Evolutionary conservation across 768 basidiomycete genomes (phyloP).

Genomic region (Boletus patriciae): DNA sequence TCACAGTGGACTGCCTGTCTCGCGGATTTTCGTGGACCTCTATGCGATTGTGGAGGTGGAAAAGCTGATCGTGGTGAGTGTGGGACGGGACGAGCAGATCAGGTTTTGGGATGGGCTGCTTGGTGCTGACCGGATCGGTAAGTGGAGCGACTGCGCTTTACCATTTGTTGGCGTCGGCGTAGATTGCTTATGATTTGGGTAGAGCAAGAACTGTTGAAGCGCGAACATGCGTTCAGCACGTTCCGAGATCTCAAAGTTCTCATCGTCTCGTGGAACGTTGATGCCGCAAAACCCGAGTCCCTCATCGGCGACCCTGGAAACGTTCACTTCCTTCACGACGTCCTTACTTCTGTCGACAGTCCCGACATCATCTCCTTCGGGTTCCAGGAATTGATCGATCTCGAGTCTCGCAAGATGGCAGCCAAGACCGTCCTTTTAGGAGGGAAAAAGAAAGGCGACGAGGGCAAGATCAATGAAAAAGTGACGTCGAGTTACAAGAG

Average conservation of each 20-base stretch:
- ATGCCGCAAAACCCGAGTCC: conserved; percentile 79
- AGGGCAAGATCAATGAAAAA: conserved; percentile 61
- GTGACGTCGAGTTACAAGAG: conserved; percentile 84
- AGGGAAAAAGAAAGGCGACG: conserved; percentile 60
- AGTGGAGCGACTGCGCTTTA: conserved; percentile 29
- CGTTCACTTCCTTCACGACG: conserved; percentile 74
- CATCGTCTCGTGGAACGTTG: conserved; percentile 90
- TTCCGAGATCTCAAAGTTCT: conserved; percentile 79
- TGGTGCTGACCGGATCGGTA: conserved; percentile 84
- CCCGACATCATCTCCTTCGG: conserved; percentile 94
- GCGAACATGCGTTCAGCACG: conserved; percentile 73
- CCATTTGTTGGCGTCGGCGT: neutral
- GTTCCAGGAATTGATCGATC: conserved; percentile 94
- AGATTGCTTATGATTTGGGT: neutral
- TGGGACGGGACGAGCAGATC: conserved; percentile 71
- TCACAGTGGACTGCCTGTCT: conserved; percentile 65
- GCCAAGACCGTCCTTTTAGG: conserved; percentile 89
- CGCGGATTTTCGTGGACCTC: conserved; percentile 66
- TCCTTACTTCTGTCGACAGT: conserved; percentile 63
- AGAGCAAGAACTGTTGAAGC: conserved; percentile 78
- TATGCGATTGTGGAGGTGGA: conserved; percentile 70
- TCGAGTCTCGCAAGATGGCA: conserved; percentile 89
- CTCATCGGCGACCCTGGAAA: conserved; percentile 70
- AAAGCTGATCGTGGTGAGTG: conserved; percentile 69
- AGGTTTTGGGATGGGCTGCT: conserved; percentile 90